Percentiles rank a stretch among this genome's conserved stretches.
phyloP scores from a whole-genome alignment of 1,284 basidiomycete species.

The Anthracocystis panici-leucophaei region DNA sequence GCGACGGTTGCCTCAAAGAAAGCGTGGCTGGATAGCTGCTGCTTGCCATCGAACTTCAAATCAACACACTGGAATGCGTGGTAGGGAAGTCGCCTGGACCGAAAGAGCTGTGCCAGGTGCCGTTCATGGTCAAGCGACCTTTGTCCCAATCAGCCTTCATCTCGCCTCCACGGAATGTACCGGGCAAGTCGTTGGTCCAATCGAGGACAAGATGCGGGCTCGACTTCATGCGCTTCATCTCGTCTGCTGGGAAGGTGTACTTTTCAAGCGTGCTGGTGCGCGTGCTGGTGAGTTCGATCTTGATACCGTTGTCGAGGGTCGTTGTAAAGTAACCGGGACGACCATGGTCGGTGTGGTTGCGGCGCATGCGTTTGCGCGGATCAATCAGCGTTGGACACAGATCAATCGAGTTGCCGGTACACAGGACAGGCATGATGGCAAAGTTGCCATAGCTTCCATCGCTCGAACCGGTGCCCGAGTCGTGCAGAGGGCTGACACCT shows the following conservation, averaged over 20 bases:
- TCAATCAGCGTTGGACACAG: conserved; percentile 59
- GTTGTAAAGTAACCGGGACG: conserved; percentile 61
- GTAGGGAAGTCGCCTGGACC: conserved; percentile 47
- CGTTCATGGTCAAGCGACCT: conserved; percentile 55
- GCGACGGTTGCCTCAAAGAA: conserved; percentile 56
- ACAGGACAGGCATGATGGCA: conserved; percentile 60
- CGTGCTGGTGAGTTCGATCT: conserved; percentile 58
- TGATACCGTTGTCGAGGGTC: conserved; percentile 58
- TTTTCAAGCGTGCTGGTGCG: conserved; percentile 56
- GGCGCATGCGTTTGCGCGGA: conserved; percentile 43
- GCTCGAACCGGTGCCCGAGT: conserved; percentile 62
- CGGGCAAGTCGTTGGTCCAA: conserved; percentile 63
- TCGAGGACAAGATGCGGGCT: conserved; percentile 57
- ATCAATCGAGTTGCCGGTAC: conserved; percentile 44
- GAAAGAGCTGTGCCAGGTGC: conserved; percentile 54
- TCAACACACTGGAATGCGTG: conserved; percentile 58
- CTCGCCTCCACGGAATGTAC: conserved; percentile 52
- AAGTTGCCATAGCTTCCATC: conserved; percentile 61
- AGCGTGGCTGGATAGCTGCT: conserved; percentile 49
- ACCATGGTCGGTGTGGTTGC: conserved; percentile 45
- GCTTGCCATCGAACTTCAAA: conserved; percentile 47
- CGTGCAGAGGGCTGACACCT: conserved; percentile 58
- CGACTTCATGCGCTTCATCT: conserved; percentile 33
- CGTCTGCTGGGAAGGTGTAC: conserved; percentile 51
- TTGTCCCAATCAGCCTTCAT: conserved; percentile 44